phyloP scores from a whole-genome alignment of 2,329 filamentous ascomycete species.

The Colletotrichum tamarilloi region DNA sequence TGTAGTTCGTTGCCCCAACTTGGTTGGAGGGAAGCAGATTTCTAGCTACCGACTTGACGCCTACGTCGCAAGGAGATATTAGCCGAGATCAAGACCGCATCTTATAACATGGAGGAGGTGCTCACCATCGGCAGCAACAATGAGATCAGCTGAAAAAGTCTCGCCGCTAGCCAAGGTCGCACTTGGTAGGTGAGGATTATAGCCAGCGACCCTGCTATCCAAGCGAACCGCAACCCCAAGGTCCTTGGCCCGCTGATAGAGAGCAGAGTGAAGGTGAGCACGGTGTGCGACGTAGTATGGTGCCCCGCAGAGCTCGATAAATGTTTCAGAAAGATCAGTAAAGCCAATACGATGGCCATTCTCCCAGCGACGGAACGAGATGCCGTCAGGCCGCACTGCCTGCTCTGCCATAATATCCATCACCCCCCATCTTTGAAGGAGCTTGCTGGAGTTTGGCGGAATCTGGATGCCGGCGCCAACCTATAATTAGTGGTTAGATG shows the following conservation, averaged over 20 bases:
- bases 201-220: constrained; percentile 39
- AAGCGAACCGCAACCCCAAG: constrained; percentile 41
- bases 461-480: constrained; percentile 38
- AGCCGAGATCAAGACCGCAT: neutral
- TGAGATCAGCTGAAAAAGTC: constrained; percentile 42
- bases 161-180: constrained; percentile 40
- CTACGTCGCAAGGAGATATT: constrained; percentile 16
- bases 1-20: constrained; percentile 36
- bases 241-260: constrained; percentile 42
- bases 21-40: constrained; percentile 32
- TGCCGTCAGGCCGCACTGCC: constrained; percentile 37
- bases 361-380: constrained; percentile 41
- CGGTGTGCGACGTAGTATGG: constrained; percentile 49
- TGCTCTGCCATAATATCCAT: constrained; percentile 38
- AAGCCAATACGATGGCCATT: constrained; percentile 40
- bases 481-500: neutral
- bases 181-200: constrained; percentile 39
- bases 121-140: constrained; percentile 50
- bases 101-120: neutral
- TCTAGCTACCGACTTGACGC: constrained; percentile 45
- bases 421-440: constrained; percentile 37
- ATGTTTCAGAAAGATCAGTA: constrained; percentile 37
- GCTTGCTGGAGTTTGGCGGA: constrained; percentile 36
- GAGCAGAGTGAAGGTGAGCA: constrained; percentile 47
- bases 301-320: constrained; percentile 42